phyloP scores from a whole-genome alignment of 2,329 filamentous ascomycete species.

The Tolypocladium pustulatum region DNA sequence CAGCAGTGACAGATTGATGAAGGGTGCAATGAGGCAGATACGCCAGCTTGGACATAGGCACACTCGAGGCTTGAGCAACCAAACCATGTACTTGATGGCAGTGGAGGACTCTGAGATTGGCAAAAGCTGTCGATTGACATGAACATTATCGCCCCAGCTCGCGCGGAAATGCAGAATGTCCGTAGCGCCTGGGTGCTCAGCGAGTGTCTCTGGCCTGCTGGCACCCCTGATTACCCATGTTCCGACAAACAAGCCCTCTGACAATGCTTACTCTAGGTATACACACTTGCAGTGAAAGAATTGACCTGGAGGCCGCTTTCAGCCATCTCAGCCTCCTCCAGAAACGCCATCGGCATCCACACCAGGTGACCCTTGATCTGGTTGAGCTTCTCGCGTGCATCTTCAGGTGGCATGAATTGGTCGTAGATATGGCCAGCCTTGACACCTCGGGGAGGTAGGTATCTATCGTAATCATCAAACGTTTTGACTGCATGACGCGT shows the following conservation, averaged over 20 bases:
- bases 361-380: conserved; percentile 81
- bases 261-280: conserved; percentile 40
- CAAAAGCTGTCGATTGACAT: background rate
- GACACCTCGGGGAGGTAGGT: conserved; percentile 56
- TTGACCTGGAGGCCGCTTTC: conserved; percentile 84
- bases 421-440: conserved; percentile 85
- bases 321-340: conserved; percentile 78
- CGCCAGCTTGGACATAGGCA: background rate
- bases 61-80: background rate
- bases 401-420: conserved; percentile 59
- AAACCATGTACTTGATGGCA: background rate
- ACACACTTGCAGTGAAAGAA: conserved; percentile 76
- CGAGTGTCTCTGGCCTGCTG: background rate
- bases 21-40: background rate
- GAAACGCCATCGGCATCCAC: conserved; percentile 87
- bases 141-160: background rate
- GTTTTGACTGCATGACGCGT: conserved; percentile 51
- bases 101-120: background rate
- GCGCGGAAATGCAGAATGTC: background rate
- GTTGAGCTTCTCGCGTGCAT: conserved; percentile 66
- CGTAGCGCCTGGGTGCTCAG: background rate
- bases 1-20: no score
- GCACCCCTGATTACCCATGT: background rate
- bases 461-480: conserved; percentile 82
- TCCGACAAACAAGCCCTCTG: background rate